Percentiles rank a stretch among this genome's conserved stretches.
Evolutionary conservation across 116 monocot species (phyloP).

Genomic region (Papilionanthe hybrid): DNA sequence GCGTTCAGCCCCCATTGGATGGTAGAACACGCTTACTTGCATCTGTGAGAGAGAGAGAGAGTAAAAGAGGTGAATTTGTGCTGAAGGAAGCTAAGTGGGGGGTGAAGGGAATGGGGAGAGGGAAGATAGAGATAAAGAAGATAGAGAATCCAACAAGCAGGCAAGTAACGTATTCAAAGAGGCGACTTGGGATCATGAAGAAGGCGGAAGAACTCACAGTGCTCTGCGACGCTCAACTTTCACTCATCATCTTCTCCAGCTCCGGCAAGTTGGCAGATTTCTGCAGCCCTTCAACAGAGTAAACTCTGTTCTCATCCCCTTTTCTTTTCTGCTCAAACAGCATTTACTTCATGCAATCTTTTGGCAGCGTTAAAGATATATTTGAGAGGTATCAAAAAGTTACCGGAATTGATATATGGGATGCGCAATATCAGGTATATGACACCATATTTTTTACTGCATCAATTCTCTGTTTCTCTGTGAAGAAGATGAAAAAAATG

Average conservation of each 20-base stretch:
- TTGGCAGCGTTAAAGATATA: conserved; percentile 36
- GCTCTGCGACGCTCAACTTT: conserved; percentile 29
- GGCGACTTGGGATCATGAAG: conserved; percentile 33
- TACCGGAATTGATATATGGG: conserved; percentile 45
- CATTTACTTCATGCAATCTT: not conserved
- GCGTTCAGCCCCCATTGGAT: not conserved
- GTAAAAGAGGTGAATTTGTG: not conserved
- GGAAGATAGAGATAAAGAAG: conserved; percentile 31
- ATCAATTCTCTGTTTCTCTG: not conserved
- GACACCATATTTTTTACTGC: not conserved
- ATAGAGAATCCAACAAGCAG: conserved; percentile 28
- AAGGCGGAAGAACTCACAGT: conserved; percentile 31
- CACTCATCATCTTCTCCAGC: conserved; percentile 28
- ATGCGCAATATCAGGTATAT: conserved; percentile 49
- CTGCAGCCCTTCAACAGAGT: conserved; percentile 28
- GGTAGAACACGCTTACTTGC: not conserved
- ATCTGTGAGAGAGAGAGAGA: not conserved
- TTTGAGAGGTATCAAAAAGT: conserved; percentile 54
- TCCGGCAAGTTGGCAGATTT: conserved; percentile 29
- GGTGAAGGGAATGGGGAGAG: conserved; percentile 4
- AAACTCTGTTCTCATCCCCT: not conserved
- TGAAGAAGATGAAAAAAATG: not conserved
- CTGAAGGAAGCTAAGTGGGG: not conserved
- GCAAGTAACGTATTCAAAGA: conserved; percentile 33
- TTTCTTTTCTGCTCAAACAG: not conserved